A percentile compares a stretch with the other conserved stretches of the same genome.
Evolutionary conservation across 495 filamentous ascomycete genomes (phyloP).

Genomic region (Xylona heveae): DNA sequence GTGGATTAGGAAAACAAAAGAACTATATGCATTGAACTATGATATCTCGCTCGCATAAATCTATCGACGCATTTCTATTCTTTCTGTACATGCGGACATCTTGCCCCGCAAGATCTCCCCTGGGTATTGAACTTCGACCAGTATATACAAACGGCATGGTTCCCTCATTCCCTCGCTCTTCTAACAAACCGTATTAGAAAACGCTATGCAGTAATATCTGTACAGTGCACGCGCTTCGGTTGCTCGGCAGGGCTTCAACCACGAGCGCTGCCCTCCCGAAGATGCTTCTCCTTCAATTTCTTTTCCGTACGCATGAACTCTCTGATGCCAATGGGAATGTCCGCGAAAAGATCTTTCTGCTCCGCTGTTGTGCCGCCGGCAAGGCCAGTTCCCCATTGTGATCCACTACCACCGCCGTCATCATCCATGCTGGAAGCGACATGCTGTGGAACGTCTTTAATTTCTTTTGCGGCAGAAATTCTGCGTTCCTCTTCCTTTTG

Average conservation of each 20-base stretch:
- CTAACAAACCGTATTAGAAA: no score
- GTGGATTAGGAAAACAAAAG: no score
- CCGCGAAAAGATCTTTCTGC: conserved; percentile 44
- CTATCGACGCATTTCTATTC: no score
- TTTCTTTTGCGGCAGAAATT: conserved; percentile 13
- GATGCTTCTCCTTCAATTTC: conserved; percentile 56
- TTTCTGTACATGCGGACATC: no score
- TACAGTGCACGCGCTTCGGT: no score
- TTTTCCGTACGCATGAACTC: conserved; percentile 98
- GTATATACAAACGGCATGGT: no score
- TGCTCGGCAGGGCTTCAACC: no score
- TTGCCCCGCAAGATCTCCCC: no score
- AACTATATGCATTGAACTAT: conserved; percentile 6
- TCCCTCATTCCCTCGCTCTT: no score
- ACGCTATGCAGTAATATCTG: no score
- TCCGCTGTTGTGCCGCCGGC: background rate
- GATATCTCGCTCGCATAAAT: no score
- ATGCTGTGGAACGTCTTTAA: conserved; percentile 12
- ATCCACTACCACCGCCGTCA: conserved; percentile 54
- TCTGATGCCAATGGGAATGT: conserved; percentile 77
- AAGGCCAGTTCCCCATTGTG: conserved; percentile 30
- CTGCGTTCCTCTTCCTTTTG: conserved; percentile 10
- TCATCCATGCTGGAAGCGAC: conserved; percentile 49
- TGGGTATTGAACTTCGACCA: no score
- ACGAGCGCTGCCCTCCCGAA: conserved; percentile 15